A percentile compares a stretch with the other conserved stretches of the same genome.
These are phyloP conservation scores for Starmerella kuoi DNA, from an alignment of 805 yeast species.

Conservation along the genomic window DNA sequence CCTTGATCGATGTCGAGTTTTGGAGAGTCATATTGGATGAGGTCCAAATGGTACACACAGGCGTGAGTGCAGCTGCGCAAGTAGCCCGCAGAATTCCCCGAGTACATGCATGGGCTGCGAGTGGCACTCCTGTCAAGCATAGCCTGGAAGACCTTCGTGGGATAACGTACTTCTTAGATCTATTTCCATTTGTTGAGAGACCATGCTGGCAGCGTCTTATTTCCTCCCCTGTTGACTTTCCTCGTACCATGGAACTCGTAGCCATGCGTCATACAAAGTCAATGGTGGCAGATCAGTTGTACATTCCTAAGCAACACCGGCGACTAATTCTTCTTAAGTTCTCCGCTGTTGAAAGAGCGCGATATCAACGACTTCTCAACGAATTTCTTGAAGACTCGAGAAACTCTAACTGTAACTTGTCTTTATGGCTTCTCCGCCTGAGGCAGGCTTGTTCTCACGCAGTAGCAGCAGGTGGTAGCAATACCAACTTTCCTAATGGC, in stretches of 20 bases:
- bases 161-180: conserved; percentile 51
- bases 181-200: conserved; percentile 49
- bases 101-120: conserved; percentile 91
- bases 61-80: conserved; percentile 61
- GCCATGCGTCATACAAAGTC: conserved; percentile 74
- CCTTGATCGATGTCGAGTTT: conserved; percentile 68
- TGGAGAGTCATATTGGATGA: conserved; percentile 89
- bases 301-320: conserved; percentile 67
- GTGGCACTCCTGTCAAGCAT: conserved; percentile 81
- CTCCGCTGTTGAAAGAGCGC: conserved; percentile 72
- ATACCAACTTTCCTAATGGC: not conserved
- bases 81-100: conserved; percentile 72
- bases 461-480: not conserved
- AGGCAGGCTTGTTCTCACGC: conserved; percentile 82
- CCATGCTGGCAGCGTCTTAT: conserved; percentile 34
- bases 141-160: conserved; percentile 58
- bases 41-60: conserved; percentile 79
- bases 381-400: conserved; percentile 43
- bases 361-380: conserved; percentile 53
- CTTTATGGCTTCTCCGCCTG: conserved; percentile 53
- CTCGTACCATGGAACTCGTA: conserved; percentile 40
- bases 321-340: conserved; percentile 61
- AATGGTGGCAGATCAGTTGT: conserved; percentile 65
- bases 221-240: conserved; percentile 34
- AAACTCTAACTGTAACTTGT: conserved; percentile 33